A percentile compares a stretch with the other conserved stretches of the same genome.
Evolutionary conservation across 192 early-diverging fungal species (phyloP).

Genomic region (Allomyces arbusculus): DNA sequence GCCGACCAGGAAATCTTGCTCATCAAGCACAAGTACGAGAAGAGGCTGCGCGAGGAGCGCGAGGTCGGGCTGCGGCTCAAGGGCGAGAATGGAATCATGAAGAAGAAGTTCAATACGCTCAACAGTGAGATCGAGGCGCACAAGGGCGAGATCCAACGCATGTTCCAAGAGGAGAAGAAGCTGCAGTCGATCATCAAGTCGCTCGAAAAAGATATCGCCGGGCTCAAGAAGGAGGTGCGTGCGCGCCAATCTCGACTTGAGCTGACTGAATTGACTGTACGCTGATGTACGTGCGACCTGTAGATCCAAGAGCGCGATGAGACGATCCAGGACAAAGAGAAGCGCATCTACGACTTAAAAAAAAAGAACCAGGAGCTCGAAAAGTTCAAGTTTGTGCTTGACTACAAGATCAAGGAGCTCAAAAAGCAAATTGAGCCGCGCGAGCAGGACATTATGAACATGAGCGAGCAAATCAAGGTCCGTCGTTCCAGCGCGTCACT

Average conservation of each 20-base stretch:
- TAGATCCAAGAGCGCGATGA: slow-evolving; percentile 44
- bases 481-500: background rate
- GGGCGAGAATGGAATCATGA: slow-evolving; percentile 43
- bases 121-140: slow-evolving; percentile 39
- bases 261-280: no score
- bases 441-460: slow-evolving; percentile 32
- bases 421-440: slow-evolving; percentile 41
- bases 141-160: slow-evolving; percentile 34
- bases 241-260: no score
- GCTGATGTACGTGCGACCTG: no score
- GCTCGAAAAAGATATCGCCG: slow-evolving; percentile 40
- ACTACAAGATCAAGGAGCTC: slow-evolving; percentile 46
- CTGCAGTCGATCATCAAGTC: slow-evolving; percentile 37
- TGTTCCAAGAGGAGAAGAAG: slow-evolving; percentile 38
- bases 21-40: slow-evolving; percentile 31
- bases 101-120: slow-evolving; percentile 41
- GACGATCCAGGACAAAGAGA: slow-evolving; percentile 42
- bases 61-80: slow-evolving; percentile 37
- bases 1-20: slow-evolving; percentile 35
- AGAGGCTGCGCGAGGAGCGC: slow-evolving; percentile 31
- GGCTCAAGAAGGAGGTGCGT: slow-evolving; percentile 37
- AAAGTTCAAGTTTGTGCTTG: slow-evolving; percentile 47
- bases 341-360: slow-evolving; percentile 40
- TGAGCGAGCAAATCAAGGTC: slow-evolving; percentile 40
- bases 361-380: slow-evolving; percentile 50